Conservation (phyloP, 306 rosid species). For the Malus asiatica region DNA sequence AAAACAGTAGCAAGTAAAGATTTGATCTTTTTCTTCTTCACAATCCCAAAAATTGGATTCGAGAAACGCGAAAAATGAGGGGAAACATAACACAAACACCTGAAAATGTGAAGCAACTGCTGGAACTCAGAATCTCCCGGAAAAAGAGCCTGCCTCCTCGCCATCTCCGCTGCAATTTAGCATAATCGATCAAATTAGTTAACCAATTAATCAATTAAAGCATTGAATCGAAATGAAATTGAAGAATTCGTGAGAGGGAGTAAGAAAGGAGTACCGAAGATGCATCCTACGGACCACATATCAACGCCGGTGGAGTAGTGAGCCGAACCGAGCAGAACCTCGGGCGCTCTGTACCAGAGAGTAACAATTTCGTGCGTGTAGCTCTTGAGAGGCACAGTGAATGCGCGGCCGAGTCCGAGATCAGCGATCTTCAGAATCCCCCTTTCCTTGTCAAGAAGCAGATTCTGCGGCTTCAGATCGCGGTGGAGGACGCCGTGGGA, state of each 20-base stretch:
- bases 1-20: background rate
- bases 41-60: background rate
- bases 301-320: conserved; percentile 92
- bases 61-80: background rate
- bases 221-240: background rate
- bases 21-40: background rate
- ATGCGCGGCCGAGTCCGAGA: conserved; percentile 83
- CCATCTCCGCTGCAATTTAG: conserved; percentile 71
- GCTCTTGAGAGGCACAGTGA: conserved; percentile 91
- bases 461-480: conserved; percentile 86
- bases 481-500: conserved; percentile 92
- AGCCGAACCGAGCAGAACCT: conserved; percentile 81
- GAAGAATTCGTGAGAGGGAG: background rate
- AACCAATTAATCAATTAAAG: background rate
- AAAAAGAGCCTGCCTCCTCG: conserved; percentile 73
- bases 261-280: conserved; percentile 40
- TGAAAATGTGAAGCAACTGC: conserved; percentile 85
- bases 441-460: conserved; percentile 64
- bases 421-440: conserved; percentile 89
- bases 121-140: conserved; percentile 95
- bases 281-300: conserved; percentile 98
- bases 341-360: conserved; percentile 94
- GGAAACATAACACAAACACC: conserved; percentile 19
- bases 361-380: conserved; percentile 96
- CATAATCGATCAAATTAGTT: background rate